These are phyloP conservation scores for Sclerotinia nivalis DNA, from an alignment of 2,329 filamentous ascomycete genomes.

Conservation along the genomic window DNA sequence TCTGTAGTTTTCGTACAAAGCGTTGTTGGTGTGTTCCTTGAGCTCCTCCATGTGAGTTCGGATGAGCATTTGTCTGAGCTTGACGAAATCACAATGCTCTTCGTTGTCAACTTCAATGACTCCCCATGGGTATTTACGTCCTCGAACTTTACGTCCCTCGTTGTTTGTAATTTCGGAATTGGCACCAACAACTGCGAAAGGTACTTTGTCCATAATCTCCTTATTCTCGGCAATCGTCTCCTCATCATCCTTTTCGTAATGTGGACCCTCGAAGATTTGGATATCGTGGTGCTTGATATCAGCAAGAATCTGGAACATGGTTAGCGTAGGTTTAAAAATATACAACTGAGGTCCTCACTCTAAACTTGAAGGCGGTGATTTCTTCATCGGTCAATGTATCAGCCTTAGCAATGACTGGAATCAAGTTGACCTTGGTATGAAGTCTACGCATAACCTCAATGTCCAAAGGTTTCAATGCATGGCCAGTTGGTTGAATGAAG, in stretches of 20 bases:
- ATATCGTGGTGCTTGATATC: slow-evolving; percentile 98
- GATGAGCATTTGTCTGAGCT: slow-evolving; percentile 99
- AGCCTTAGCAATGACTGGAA: slow-evolving; percentile 97
- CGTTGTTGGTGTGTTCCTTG: slow-evolving; percentile 99
- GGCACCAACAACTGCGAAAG: slow-evolving; percentile 95
- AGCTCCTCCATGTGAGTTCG: slow-evolving; percentile 99
- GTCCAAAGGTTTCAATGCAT: slow-evolving; percentile 96
- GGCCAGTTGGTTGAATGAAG: slow-evolving; percentile 98
- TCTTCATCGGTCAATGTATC: slow-evolving; percentile 98
- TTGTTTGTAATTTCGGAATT: slow-evolving; percentile 90
- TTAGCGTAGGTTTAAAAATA: slow-evolving; percentile 25
- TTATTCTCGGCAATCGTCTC: slow-evolving; percentile 99
- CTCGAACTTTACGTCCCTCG: slow-evolving; percentile 93
- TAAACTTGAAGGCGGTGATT: slow-evolving; percentile 89
- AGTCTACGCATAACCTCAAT: slow-evolving; percentile 99
- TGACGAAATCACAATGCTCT: slow-evolving; percentile 99
- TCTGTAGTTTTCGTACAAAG: slow-evolving; percentile 98
- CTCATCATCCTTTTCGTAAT: slow-evolving; percentile 98
- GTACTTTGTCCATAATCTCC: slow-evolving; percentile 99
- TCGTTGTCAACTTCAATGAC: slow-evolving; percentile 99
- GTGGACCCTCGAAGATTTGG: slow-evolving; percentile 97
- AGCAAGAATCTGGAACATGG: slow-evolving; percentile 73
- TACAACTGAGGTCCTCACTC: slow-evolving; percentile 63
- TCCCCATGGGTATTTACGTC: slow-evolving; percentile 96
- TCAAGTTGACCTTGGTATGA: slow-evolving; percentile 99